Evolutionary conservation across 768 basidiomycete species (phyloP), one percentile per base, ranked within the genome.

Genomic region (Coprinopsis sp.): DNA sequence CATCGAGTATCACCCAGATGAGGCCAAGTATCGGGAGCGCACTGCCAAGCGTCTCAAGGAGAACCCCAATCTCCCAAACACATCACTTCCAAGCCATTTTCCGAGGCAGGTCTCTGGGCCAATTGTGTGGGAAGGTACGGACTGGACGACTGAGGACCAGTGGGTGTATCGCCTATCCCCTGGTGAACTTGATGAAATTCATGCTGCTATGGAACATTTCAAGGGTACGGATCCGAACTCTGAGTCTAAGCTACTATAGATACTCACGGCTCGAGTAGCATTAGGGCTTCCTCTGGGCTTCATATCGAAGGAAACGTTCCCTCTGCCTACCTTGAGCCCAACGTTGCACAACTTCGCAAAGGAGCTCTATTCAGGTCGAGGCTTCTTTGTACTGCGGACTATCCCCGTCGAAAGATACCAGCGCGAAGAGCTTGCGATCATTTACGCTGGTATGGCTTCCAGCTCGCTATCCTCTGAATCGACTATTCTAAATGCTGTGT

Each of bases 301-400:
- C 44, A 58, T 73, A 23, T 53, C 51, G 14, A 63, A 54, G 27
- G 64, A 68, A 3, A 73, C 64, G 0, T 76, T 74, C 53, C 74
- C 72, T 1, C 67, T 76, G 12, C 71, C 71, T 2, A 67, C 66
- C 0, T 55, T 76, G 13, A 59, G 68, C 24, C 27, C 59, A 2
- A 61, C 55, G 22, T 62, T 76, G 11, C 46, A 60, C 36, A 62
- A 56, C 11, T 57, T 76, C n/a, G 66, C 71, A 0, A 45, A 66
- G 18, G 71, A 72, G 40, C 60, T 76, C 10, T 71, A 74, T 50
- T 61, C 59, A 18, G 73, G 74, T 6, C 64, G 74, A 37, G 74
- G 74, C 0, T 76, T 76, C 61, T 74, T 73, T 54, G 73, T 76
- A 37, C 44, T 76, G 21, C 64, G 73, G 22, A 66, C 70, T n/a